A percentile compares a stretch with the other conserved stretches of the same genome.
Conservation (phyloP, 352 stramenopile species). For the Phytophthora pini region DNA sequence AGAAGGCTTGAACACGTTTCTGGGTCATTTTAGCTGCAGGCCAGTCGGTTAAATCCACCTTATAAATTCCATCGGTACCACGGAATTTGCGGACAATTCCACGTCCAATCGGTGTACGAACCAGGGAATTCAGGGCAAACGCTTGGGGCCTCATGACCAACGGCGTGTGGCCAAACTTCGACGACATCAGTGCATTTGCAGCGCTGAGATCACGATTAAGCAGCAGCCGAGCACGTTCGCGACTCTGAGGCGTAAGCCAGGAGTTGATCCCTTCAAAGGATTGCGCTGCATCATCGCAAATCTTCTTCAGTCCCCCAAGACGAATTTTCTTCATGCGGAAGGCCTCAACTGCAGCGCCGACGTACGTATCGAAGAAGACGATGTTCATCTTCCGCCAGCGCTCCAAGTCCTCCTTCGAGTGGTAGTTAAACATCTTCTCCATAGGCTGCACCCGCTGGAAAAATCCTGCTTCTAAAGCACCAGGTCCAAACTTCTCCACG, state of each 20-base stretch:
- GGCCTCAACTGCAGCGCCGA: constrained; percentile 82
- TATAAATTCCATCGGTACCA: constrained; percentile 78
- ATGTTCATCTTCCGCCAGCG: constrained; percentile 90
- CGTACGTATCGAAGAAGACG: constrained; percentile 93
- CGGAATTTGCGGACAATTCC: constrained; percentile 80
- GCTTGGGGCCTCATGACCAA: constrained; percentile 66
- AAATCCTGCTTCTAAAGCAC: constrained; percentile 79
- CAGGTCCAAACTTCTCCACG: constrained; percentile 70
- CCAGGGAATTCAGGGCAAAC: constrained; percentile 58
- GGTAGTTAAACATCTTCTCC: constrained; percentile 85
- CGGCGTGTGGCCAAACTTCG: constrained; percentile 34
- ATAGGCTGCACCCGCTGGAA: constrained; percentile 91
- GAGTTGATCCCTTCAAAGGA: constrained; percentile 64
- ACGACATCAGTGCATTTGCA: constrained; percentile 68
- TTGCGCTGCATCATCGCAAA: constrained; percentile 54
- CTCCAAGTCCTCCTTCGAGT: constrained; percentile 70
- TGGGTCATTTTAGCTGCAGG: constrained; percentile 29
- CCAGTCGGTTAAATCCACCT: constrained; percentile 79
- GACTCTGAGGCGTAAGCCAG: constrained; percentile 58
- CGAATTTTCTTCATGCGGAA: constrained; percentile 76
- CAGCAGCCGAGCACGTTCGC: constrained; percentile 59
- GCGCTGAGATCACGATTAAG: constrained; percentile 68
- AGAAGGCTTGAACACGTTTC: constrained; percentile 59
- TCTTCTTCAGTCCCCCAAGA: constrained; percentile 65
- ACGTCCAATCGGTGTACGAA: constrained; percentile 70